Percentiles rank a stretch among this genome's conserved stretches.
phyloP scores from a whole-genome alignment of 805 yeast genomes.

The Alloascoidea africana region DNA sequence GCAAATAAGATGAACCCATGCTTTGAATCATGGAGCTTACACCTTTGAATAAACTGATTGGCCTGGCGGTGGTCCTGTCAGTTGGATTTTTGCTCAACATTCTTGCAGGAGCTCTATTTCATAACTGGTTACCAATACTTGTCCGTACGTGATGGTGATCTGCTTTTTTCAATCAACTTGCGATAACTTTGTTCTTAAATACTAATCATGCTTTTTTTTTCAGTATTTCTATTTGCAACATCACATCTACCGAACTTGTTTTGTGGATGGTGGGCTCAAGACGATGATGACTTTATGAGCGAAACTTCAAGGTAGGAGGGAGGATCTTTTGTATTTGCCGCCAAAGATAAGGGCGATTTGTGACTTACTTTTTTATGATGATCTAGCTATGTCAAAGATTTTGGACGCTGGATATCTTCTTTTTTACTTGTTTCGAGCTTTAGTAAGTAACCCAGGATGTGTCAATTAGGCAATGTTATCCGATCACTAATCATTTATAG shows the following conservation, averaged over 20 bases:
- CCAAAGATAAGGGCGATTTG: neutral
- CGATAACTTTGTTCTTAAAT: neutral
- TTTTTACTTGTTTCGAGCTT: slow-evolving; percentile 28
- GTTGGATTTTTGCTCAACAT: slow-evolving; percentile 67
- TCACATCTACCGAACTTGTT: slow-evolving; percentile 42
- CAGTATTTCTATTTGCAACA: slow-evolving; percentile 29
- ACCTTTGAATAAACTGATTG: slow-evolving; percentile 48
- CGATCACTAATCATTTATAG: slow-evolving; percentile 30
- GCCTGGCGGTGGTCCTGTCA: slow-evolving; percentile 49
- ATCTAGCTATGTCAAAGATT: slow-evolving; percentile 28
- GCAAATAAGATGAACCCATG: neutral
- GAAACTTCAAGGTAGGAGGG: slow-evolving; percentile 22
- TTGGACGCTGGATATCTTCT: slow-evolving; percentile 50
- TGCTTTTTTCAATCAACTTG: slow-evolving; percentile 3
- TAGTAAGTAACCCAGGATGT: neutral
- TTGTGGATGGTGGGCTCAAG: slow-evolving; percentile 18
- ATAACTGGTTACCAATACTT: slow-evolving; percentile 63
- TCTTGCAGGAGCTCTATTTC: slow-evolving; percentile 57
- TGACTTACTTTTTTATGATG: neutral
- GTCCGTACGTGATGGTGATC: slow-evolving; percentile 22
- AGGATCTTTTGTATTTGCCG: neutral
- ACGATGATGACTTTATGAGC: slow-evolving; percentile 29
- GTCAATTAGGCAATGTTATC: neutral
- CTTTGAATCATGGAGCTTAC: neutral
- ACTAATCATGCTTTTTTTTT: neutral